These are phyloP conservation scores for Glebionis coronaria DNA, from an alignment of 129 eudicot species.

Conservation along the genomic window DNA sequence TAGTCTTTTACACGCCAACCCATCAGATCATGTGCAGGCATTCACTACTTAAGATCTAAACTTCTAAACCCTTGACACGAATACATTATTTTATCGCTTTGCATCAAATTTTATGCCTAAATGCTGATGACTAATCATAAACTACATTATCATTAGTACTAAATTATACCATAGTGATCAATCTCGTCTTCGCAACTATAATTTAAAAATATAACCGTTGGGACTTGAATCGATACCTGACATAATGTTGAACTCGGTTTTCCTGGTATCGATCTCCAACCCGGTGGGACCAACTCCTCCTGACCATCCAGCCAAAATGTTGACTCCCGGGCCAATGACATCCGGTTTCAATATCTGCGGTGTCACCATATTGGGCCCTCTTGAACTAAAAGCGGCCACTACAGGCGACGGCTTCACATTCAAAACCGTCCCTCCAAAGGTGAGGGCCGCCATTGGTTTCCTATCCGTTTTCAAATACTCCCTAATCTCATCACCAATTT, in stretches of 20 bases:
- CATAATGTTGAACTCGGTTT: slow-evolving; percentile 77
- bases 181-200: not conserved
- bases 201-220: slow-evolving; percentile 23
- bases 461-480: slow-evolving; percentile 37
- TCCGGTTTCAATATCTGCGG: slow-evolving; percentile 93
- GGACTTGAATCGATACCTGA: slow-evolving; percentile 44
- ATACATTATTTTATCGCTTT: slow-evolving; percentile 9
- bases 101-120: slow-evolving; percentile 24
- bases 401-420: slow-evolving; percentile 88
- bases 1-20: not conserved
- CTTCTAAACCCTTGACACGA: slow-evolving; percentile 4
- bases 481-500: slow-evolving; percentile 51
- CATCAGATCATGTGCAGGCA: slow-evolving; percentile 11
- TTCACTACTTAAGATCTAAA: slow-evolving; percentile 2
- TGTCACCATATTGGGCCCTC: slow-evolving; percentile 83
- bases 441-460: slow-evolving; percentile 48
- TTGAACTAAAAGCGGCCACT: slow-evolving; percentile 86
- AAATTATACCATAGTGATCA: not conserved
- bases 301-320: slow-evolving; percentile 95
- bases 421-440: slow-evolving; percentile 80
- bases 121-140: not conserved
- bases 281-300: slow-evolving; percentile 83
- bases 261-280: slow-evolving; percentile 63
- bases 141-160: not conserved
- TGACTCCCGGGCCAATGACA: slow-evolving; percentile 91